Base-by-base conservation (phyloP, 1,139 yeast species). In the Sugiyamaella neomexicana region DNA sequence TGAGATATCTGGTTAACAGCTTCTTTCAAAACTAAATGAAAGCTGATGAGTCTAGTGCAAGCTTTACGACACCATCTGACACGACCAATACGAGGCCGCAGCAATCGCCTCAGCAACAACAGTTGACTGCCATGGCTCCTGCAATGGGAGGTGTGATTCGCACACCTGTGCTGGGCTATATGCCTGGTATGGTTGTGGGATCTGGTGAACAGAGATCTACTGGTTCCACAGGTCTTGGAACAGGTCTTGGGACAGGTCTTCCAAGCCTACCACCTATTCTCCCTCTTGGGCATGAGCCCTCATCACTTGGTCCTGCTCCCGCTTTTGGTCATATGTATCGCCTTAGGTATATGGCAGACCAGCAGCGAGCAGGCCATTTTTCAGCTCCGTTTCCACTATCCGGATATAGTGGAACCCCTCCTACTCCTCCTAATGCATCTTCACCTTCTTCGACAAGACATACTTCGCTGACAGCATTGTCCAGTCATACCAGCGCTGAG, bases 321-420 rank as follows among this genome's bases (percentile, higher is more conserved):
- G 39, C 51, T 1, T 43, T 52, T 32, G 51, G 46, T 8, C 40
- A 46, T 17, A 27, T 52, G 32, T 52, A 52, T 39, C 54, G 41
- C 9, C 37, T 45, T n/a, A 23, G 54, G 12, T 50, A 50, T 40
- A 27, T 50, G 27, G 46, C 13, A 6, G 36, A 20, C 4, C 34
- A 43, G 10, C 50, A 17, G 12, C 7, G 47, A 32, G 31, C 17
- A 17, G 39, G 31, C 9, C 32, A 44, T 9, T 44, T 45, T 16
- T 51, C 50, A 2, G 50, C 48, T 9, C 50, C n/a, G 27, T 44
- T n/a, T 9, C 46, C 10, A n/a, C 36, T 13, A n/a, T 38, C 25
- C 25, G 25, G 25, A 20, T 20, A 20, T 29, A 37, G 23, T n/a
- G 12, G 46, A 12, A 29, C 54, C 20, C 47, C 50, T n/a, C 54